Evolutionary conservation across 306 rosid genomes (phyloP), one percentile per base, ranked within the genome.

Genomic region (Cucumis melo): DNA sequence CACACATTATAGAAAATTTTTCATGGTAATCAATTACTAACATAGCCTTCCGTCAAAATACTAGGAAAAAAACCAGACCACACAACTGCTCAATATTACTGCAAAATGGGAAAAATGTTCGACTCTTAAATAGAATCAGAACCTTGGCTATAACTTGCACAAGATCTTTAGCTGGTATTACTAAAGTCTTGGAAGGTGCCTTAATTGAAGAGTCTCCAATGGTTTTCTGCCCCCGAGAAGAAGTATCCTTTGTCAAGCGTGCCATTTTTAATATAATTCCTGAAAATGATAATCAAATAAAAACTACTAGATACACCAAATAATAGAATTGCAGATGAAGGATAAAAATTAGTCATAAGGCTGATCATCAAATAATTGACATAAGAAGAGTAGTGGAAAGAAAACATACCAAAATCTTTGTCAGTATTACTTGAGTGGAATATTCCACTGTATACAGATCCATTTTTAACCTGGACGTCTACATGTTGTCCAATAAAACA

Each of bases 61-160:
- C 10, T 29, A 24, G 15, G 2, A 29, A 73, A 51, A 6, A 73
- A 51, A 73, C 62, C 60, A 77, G n/a, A 73, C 62, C 60, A 71
- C 27, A 36, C n/a, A 34, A 12, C 50, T 44, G 54, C 83, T 12
- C 53, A 75, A 59, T 29, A 48, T 27, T 54, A 75, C 36, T 48
- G 34, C 48, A 32, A 50, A 53, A 42, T 63, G 3, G 14, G 65
- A 61, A 76, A 23, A 73, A 66, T 32, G 6, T 24, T 41, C 57
- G 46, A 80, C 34, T 20, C 23, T 78, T 54, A 42, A 39, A 74
- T 55, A 39, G 73, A 73, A 74, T 83, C 81, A 82, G 70, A 75
- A 94, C 99, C 99, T 92, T 90, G 8, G 95, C 96, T 63, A 86
- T 80, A 81, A 94, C 92, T 89, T 94, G 99, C 80, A 94, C 99